These are phyloP conservation scores for Dactylellina sp. DNA, from an alignment of 2,329 filamentous ascomycete species.

Conservation along the genomic window DNA sequence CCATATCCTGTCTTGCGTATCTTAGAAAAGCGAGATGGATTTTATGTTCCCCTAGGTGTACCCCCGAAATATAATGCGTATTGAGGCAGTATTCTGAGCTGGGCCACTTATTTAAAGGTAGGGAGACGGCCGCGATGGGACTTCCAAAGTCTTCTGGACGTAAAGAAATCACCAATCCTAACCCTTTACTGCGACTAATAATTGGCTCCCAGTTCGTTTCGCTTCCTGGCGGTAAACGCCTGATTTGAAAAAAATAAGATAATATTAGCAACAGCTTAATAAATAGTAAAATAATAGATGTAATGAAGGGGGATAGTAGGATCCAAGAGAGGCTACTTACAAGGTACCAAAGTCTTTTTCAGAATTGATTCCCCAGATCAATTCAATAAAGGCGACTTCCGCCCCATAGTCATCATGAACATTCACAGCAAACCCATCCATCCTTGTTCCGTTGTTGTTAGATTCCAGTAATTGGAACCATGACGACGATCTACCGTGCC, in stretches of 20 bases:
- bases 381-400: conserved; percentile 28
- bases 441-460: conserved; percentile 1
- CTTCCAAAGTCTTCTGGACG: conserved; percentile 19
- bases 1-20: conserved; percentile 29
- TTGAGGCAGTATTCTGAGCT: conserved; percentile 37
- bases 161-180: conserved; percentile 38
- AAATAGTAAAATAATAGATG: neutral
- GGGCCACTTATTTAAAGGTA: conserved; percentile 13
- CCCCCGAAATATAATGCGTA: conserved; percentile 27
- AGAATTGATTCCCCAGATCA: conserved; percentile 2
- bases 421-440: conserved; percentile 30
- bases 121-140: conserved; percentile 24
- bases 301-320: neutral
- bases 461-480: conserved; percentile 19
- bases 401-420: conserved; percentile 43
- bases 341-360: neutral
- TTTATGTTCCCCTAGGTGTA: neutral
- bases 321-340: too few relatives aligned
- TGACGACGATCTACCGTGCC: neutral
- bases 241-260: neutral
- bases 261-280: conserved; percentile 1
- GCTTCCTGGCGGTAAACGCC: neutral
- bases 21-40: conserved; percentile 29
- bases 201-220: conserved; percentile 24
- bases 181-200: conserved; percentile 10